Conservation (phyloP, 371 early-diverging fungal genomes). For the Catenaria anguillulae region DNA sequence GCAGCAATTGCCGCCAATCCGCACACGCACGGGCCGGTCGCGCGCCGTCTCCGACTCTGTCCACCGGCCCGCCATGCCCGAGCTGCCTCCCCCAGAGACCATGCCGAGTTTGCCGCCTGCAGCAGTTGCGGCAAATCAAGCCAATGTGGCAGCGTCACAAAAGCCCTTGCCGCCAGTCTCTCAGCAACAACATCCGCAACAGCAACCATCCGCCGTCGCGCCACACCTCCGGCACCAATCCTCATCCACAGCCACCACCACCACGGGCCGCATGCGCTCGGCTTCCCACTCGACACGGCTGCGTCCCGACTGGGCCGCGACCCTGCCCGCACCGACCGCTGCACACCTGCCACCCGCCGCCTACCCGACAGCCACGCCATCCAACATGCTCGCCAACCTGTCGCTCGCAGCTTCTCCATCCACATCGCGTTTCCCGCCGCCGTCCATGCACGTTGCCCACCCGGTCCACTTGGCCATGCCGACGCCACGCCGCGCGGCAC, state of each 20-base stretch:
- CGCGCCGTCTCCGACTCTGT: neutral
- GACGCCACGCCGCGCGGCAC: no score
- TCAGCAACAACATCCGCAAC: neutral
- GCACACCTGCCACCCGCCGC: neutral
- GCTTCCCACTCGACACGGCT: neutral
- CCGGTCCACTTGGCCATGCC: no score
- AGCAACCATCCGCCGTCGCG: neutral
- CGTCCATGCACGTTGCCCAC: no score
- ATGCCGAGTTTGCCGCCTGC: neutral
- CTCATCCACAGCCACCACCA: no score
- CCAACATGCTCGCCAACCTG: neutral
- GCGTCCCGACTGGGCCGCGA: neutral
- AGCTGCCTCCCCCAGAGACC: neutral
- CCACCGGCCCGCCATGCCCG: neutral
- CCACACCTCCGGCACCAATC: no score
- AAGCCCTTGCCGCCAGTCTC: no score
- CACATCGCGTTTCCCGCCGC: no score
- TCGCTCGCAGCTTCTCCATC: neutral
- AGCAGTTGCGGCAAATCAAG: neutral
- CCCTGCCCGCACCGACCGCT: neutral
- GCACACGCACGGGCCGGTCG: neutral
- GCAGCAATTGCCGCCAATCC: no score
- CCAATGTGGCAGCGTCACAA: no score
- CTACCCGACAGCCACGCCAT: neutral
- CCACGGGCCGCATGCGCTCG: neutral